Percentiles rank a stretch among this genome's conserved stretches.
Evolutionary conservation across 805 yeast genomes (phyloP).

Genomic region (Kockiozyma suomiensis): DNA sequence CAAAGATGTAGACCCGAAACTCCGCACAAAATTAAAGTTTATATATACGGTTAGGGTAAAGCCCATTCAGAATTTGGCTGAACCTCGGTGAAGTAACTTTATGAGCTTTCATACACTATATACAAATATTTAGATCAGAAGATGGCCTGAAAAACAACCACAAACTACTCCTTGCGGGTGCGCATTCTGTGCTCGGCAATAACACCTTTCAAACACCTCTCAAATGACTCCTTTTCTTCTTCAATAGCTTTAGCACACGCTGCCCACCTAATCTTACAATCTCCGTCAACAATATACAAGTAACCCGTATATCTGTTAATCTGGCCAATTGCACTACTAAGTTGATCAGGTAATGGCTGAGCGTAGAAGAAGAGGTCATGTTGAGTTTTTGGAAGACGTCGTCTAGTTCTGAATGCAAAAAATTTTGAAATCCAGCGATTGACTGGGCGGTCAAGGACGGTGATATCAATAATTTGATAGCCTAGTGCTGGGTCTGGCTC

Average conservation of each 20-base stretch:
- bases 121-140: background rate
- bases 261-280: slow-evolving; percentile 85
- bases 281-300: slow-evolving; percentile 72
- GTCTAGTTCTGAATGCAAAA: slow-evolving; percentile 51
- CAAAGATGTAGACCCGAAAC: too few species aligned
- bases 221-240: slow-evolving; percentile 54
- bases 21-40: too few species aligned
- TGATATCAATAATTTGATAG: slow-evolving; percentile 74
- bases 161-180: background rate
- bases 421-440: slow-evolving; percentile 66
- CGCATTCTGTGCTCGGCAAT: slow-evolving; percentile 24
- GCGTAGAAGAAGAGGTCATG: slow-evolving; percentile 56
- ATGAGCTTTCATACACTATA: background rate
- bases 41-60: background rate
- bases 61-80: too few species aligned
- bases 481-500: slow-evolving; percentile 47
- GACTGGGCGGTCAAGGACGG: slow-evolving; percentile 70
- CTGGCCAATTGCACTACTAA: slow-evolving; percentile 49
- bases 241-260: slow-evolving; percentile 78
- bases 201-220: slow-evolving; percentile 23
- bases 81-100: too few species aligned
- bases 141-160: background rate
- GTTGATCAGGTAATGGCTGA: slow-evolving; percentile 17
- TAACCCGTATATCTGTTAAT: slow-evolving; percentile 83
- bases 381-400: slow-evolving; percentile 51